Base-by-base conservation (phyloP, 345 rosid species). In the Gossypium raimondii region DNA sequence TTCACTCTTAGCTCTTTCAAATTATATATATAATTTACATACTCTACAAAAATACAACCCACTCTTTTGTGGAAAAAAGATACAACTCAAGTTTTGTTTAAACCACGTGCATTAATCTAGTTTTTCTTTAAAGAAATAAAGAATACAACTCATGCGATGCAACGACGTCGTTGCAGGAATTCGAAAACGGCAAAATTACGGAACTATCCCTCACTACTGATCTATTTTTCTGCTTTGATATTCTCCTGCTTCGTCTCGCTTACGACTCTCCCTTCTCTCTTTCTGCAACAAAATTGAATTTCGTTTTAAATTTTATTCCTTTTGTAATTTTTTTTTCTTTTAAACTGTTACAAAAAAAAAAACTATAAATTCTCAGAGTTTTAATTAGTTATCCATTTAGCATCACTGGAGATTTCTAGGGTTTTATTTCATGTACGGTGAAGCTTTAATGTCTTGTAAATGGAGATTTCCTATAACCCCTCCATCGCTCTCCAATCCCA, bases 371-470 rank as follows among this genome's bases (percentile, higher is more conserved):
- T 14, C 52, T 8, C 50, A 13, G 4, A 50, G 27, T 67, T 25
- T 12, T 47, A 67, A 12, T 22, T 47, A 14, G 25, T 22, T 47
- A 2, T 38, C 55, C 41, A n/a, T n/a, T 73, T 17, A 34, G 41
- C 7, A 34, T 34, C 41, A 34, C 41, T 34, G 41, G 44, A 34
- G 25, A 18, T 18, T 62, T 24, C 57, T 86, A 87, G 82, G 85
- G 85, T 75, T 85, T 62, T 74, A 14, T 74, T 85, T 80, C 74
- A 81, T 86, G 82, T 70, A 75, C 72, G 73, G 77, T 24, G 72
- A 76, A 73, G 85, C 79, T 82, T 89, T 86, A 79, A 88, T 94
- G 90, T 86, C 87, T 86, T 70, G 45, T 82, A 77, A 84, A 86
- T 90, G 90, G 90, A 85, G 89, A 81, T 84, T 81, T 77, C 81